Conservation (phyloP, 179 eudicot species). For the Kewa caespitosa region DNA sequence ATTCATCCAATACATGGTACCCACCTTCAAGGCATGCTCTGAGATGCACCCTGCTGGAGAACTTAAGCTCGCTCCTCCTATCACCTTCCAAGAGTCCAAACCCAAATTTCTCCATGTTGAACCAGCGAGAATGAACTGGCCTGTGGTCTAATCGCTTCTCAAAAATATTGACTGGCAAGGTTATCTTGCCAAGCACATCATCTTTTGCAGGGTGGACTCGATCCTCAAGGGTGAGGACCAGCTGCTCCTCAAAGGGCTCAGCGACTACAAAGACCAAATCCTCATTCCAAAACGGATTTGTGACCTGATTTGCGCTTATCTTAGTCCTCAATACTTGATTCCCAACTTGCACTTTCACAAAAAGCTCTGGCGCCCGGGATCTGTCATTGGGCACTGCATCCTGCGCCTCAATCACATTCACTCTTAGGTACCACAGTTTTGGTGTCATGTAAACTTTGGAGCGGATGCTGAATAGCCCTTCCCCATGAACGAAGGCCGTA, state of each 20-base stretch:
- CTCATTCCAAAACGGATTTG: conserved; percentile 40
- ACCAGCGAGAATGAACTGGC: conserved; percentile 41
- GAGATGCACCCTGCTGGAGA: conserved; percentile 39
- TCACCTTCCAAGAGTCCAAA: conserved; percentile 37
- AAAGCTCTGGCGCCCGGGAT: conserved; percentile 31
- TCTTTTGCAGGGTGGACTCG: conserved; percentile 36
- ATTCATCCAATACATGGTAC: conserved; percentile 40
- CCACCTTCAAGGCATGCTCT: conserved; percentile 42
- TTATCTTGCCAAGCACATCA: conserved; percentile 37
- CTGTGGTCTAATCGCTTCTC: conserved; percentile 41
- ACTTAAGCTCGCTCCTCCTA: conserved; percentile 36
- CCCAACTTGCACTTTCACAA: conserved; percentile 38
- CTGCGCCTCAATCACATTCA: conserved; percentile 41
- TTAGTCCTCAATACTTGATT: conserved; percentile 39
- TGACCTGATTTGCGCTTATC: conserved; percentile 27
- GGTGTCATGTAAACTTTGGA: conserved; percentile 45
- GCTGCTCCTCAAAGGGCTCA: conserved; percentile 45
- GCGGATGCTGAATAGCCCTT: conserved; percentile 38
- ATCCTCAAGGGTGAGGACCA: conserved; percentile 34
- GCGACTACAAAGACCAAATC: conserved; percentile 39
- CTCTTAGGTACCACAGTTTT: conserved; percentile 41
- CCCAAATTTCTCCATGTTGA: conserved; percentile 39
- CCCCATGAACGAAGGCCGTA: conserved; percentile 41
- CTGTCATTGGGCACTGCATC: conserved; percentile 38
- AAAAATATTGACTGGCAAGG: conserved; percentile 29